These are phyloP conservation scores for Hansfordia pulvinata DNA, from an alignment of 2,329 filamentous ascomycete genomes.

Conservation along the genomic window DNA sequence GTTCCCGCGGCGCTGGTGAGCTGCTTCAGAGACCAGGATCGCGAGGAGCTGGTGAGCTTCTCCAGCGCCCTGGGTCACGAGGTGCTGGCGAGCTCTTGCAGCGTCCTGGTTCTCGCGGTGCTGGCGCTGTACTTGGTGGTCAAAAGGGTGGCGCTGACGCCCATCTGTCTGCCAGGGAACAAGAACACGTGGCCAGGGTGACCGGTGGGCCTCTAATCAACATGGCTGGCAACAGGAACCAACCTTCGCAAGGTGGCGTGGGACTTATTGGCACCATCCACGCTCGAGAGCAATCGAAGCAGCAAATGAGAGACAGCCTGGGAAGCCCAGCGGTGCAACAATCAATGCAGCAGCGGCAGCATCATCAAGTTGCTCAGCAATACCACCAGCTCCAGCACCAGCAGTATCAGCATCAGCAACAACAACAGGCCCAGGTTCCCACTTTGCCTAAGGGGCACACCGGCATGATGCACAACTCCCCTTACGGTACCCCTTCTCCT, in stretches of 20 bases:
- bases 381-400: conserved; percentile 14
- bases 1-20: conserved; percentile 23
- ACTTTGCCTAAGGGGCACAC: too few species aligned
- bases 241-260: conserved; percentile 33
- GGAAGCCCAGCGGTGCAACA: conserved; percentile 60
- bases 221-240: conserved; percentile 42
- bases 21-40: conserved; percentile 40
- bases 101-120: conserved; percentile 39
- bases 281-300: conserved; percentile 64
- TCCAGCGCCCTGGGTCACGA: conserved; percentile 42
- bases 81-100: conserved; percentile 32
- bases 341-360: conserved; percentile 56
- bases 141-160: conserved; percentile 30
- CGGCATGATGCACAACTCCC: too few species aligned
- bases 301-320: conserved; percentile 53
- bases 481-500: too few species aligned
- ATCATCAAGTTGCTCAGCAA: conserved; percentile 28
- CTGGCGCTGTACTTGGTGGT: conserved; percentile 31
- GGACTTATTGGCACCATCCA: conserved; percentile 71
- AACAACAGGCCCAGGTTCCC: conserved; percentile 17
- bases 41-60: conserved; percentile 35
- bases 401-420: conserved; percentile 11
- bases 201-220: conserved; percentile 67
- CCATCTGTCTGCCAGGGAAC: conserved; percentile 72
- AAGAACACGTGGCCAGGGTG: conserved; percentile 74